These are phyloP conservation scores for Lasiodiplodia hormozganensis DNA, from an alignment of 2,329 filamentous ascomycete genomes.

Conservation along the genomic window DNA sequence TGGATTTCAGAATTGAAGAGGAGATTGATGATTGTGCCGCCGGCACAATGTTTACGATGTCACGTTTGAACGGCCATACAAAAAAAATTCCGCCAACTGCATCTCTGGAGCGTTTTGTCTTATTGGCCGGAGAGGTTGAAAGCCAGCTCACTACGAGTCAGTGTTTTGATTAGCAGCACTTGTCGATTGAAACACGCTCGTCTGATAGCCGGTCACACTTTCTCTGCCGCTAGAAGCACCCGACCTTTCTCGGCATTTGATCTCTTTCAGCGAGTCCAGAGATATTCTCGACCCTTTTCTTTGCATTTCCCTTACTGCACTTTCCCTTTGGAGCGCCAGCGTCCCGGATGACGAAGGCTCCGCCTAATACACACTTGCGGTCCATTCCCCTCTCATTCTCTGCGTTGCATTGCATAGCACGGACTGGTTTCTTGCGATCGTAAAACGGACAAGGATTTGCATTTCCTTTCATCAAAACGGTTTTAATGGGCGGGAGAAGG, in stretches of 20 bases:
- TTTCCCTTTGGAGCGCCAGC: neutral
- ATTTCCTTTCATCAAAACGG: neutral
- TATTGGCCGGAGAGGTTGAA: neutral
- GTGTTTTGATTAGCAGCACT: neutral
- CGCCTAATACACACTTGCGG: neutral
- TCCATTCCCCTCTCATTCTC: neutral
- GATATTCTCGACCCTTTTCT: neutral
- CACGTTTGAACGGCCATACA: slow-evolving; percentile 7
- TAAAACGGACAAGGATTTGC: neutral
- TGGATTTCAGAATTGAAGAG: neutral
- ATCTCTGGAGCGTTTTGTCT: neutral
- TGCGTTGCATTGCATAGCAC: slow-evolving; percentile 13
- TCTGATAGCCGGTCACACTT: neutral
- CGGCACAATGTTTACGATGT: neutral
- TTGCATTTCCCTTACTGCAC: neutral
- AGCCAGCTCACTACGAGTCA: neutral
- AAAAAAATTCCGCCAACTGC: neutral
- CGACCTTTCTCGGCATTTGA: neutral
- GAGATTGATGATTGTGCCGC: neutral
- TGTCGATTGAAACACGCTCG: neutral
- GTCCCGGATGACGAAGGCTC: neutral
- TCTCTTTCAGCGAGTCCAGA: neutral
- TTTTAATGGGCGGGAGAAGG: neutral
- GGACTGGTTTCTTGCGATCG: slow-evolving; percentile 2
- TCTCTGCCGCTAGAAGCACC: neutral